Evolutionary conservation across 2,329 filamentous ascomycete genomes (phyloP).

Genomic region (Ophiostoma fasciatum): DNA sequence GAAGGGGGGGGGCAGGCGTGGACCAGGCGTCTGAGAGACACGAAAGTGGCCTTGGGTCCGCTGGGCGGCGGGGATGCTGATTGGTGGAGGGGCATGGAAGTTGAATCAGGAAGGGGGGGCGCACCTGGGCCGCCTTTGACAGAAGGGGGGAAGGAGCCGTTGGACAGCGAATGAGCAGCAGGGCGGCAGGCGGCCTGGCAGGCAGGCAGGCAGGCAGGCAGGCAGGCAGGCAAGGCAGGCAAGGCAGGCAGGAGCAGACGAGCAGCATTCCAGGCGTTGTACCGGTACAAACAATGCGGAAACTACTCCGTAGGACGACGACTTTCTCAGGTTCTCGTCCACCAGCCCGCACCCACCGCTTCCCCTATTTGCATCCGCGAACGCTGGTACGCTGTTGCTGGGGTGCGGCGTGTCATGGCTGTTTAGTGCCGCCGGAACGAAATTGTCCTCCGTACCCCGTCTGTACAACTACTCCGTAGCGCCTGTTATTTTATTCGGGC

Average conservation of each 20-base stretch:
- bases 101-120: constrained; percentile 5
- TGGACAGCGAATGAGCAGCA: constrained; percentile 2
- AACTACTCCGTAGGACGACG: too few relatives aligned
- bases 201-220: background rate
- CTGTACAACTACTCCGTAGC: too few relatives aligned
- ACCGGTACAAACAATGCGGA: too few relatives aligned
- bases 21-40: background rate
- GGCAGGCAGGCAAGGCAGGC: background rate
- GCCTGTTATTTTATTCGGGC: background rate
- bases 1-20: background rate
- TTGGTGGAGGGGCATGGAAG: constrained; percentile 3
- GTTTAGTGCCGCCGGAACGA: background rate
- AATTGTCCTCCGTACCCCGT: background rate
- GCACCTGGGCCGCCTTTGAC: constrained; percentile 2
- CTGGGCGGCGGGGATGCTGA: too few relatives aligned
- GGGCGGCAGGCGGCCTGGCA: background rate
- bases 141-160: background rate
- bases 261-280: too few relatives aligned
- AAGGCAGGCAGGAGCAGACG: background rate
- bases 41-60: constrained; percentile 7
- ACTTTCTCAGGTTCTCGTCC: too few relatives aligned
- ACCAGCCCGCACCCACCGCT: too few relatives aligned
- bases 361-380: too few relatives aligned
- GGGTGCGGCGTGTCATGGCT: background rate
- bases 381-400: constrained; percentile 5